Evolutionary conservation across 495 filamentous ascomycete genomes (phyloP).

Genomic region (Trypethelium eluteriae): DNA sequence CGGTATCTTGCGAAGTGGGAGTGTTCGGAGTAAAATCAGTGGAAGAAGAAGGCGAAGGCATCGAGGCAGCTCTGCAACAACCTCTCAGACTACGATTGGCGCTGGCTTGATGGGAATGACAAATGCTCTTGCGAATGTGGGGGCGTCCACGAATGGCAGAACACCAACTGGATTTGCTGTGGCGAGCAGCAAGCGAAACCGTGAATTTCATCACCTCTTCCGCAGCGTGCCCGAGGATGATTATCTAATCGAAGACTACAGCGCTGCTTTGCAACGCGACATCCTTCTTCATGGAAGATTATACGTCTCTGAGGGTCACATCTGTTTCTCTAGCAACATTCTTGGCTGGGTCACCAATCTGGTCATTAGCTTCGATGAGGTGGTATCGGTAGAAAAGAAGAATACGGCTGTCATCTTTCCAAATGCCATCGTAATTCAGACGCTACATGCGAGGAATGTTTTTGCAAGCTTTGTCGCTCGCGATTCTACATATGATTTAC

Average conservation of each 20-base stretch:
- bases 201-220: constrained; percentile 90
- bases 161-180: constrained; percentile 93
- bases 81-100: constrained; percentile 56
- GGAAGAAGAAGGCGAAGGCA: constrained; percentile 52
- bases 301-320: constrained; percentile 93
- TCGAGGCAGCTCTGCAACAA: constrained; percentile 80
- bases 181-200: constrained; percentile 88
- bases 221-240: constrained; percentile 96
- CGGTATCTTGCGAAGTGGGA: constrained; percentile 61
- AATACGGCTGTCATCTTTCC: constrained; percentile 93
- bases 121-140: constrained; percentile 57
- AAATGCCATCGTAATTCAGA: constrained; percentile 95
- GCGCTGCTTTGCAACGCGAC: constrained; percentile 89
- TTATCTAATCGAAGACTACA: constrained; percentile 97
- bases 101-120: constrained; percentile 60
- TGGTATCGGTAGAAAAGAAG: constrained; percentile 94
- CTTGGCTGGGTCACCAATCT: constrained; percentile 95
- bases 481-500: constrained; percentile 92
- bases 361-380: constrained; percentile 96
- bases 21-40: constrained; percentile 71
- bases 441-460: constrained; percentile 85
- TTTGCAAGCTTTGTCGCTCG: constrained; percentile 92
- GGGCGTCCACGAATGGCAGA: constrained; percentile 49
- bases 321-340: constrained; percentile 99
- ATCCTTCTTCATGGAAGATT: constrained; percentile 90